Conservation (phyloP, 345 rosid species). For the Xanthoceras sorbifolium region DNA sequence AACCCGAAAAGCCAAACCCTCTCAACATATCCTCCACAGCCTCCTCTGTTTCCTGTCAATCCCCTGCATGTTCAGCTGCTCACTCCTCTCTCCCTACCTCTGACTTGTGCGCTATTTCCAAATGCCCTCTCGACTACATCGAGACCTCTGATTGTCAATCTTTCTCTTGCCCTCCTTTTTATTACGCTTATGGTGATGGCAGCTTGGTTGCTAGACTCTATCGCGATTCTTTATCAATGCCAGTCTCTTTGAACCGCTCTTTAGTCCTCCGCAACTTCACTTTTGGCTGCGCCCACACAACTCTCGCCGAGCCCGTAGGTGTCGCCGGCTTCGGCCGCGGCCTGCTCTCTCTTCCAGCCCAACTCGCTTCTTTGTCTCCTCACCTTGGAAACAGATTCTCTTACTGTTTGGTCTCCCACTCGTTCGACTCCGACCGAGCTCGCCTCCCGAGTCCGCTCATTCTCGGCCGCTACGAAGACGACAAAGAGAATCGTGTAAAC, state of each 20-base stretch:
- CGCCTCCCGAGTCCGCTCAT: slow-evolving; percentile 85
- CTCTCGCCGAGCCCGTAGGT: slow-evolving; percentile 90
- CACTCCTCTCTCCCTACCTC: slow-evolving; percentile 69
- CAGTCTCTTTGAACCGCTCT: slow-evolving; percentile 37
- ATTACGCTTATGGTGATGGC: slow-evolving; percentile 96
- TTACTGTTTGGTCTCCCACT: slow-evolving; percentile 85
- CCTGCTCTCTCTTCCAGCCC: slow-evolving; percentile 76
- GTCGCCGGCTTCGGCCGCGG: slow-evolving; percentile 98
- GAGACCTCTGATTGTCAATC: slow-evolving; percentile 70
- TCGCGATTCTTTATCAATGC: slow-evolving; percentile 56
- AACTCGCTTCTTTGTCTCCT: slow-evolving; percentile 63
- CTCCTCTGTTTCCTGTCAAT: slow-evolving; percentile 52
- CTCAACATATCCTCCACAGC: slow-evolving; percentile 53
- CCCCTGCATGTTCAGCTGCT: slow-evolving; percentile 79
- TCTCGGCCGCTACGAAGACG: slow-evolving; percentile 70
- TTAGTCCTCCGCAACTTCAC: slow-evolving; percentile 60
- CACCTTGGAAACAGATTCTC: slow-evolving; percentile 79
- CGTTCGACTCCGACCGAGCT: slow-evolving; percentile 68
- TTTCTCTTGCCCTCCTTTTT: slow-evolving; percentile 75
- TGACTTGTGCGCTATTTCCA: slow-evolving; percentile 79
- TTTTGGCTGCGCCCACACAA: slow-evolving; percentile 84
- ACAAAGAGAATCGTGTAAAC: slow-evolving; percentile 39
- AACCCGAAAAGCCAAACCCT: slow-evolving; percentile 40
- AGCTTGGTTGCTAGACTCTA: slow-evolving; percentile 69
- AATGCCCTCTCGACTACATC: slow-evolving; percentile 77